Conservation (phyloP, 192 early-diverging fungal genomes). For the Mortierella hygrophila region DNA sequence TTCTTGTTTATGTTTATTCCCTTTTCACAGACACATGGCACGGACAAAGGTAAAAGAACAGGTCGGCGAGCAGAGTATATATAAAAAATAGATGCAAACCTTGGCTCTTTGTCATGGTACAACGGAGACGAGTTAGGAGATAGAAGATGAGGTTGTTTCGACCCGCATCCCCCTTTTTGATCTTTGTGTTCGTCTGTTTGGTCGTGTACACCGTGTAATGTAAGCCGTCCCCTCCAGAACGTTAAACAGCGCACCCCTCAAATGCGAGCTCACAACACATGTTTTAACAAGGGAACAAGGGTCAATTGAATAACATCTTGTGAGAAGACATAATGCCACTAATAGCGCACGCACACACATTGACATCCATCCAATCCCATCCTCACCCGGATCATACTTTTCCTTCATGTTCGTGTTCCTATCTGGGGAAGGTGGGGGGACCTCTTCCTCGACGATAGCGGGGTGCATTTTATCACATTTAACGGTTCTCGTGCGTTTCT, state of each 20-base stretch:
- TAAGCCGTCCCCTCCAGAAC: neutral
- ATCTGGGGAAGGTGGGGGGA: neutral
- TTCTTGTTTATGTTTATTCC: neutral
- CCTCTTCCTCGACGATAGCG: neutral
- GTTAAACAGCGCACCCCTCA: neutral
- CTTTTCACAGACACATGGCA: conserved; percentile 8
- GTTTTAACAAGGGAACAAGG: neutral
- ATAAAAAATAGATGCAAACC: neutral
- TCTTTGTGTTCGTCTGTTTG: neutral
- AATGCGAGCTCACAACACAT: neutral
- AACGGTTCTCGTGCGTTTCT: neutral
- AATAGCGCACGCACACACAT: neutral
- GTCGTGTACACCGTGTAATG: too few species aligned
- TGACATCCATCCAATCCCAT: neutral
- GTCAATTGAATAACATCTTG: neutral
- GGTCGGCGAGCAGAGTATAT: neutral
- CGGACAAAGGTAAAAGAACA: neutral
- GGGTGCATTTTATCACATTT: neutral
- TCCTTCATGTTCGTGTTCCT: neutral
- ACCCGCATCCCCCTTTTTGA: neutral
- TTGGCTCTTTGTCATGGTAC: neutral
- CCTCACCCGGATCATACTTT: neutral
- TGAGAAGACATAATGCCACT: neutral
- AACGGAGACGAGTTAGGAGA: neutral
- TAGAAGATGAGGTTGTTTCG: neutral